phyloP scores from a whole-genome alignment of 139 green algal species.

The Edaphochlamys debaryana region DNA sequence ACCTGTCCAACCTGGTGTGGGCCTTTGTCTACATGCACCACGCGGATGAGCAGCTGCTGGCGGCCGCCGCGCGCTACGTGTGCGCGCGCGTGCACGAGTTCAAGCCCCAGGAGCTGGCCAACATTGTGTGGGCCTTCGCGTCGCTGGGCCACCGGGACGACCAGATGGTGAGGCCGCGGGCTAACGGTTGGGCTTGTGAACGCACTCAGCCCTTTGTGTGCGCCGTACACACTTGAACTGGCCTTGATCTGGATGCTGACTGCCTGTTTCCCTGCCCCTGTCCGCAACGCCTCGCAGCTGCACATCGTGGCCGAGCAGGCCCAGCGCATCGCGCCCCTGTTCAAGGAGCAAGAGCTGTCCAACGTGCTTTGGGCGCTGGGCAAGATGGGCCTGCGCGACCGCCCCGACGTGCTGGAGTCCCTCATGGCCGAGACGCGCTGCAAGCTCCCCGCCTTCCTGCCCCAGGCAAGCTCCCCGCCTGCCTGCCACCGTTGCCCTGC shows the following conservation, averaged over 20 bases:
- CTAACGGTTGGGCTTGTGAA: too few species aligned
- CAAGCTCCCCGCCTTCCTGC: conserved; percentile 62
- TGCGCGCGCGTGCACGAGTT: conserved; percentile 48
- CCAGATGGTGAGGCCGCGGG: conserved; percentile 48
- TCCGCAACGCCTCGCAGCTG: too few species aligned
- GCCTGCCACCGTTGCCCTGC: too few species aligned
- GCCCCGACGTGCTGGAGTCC: conserved; percentile 35
- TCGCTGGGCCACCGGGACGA: conserved; percentile 55
- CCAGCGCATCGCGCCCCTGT: conserved; percentile 43
- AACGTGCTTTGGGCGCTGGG: conserved; percentile 71
- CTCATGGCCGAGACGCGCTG: conserved; percentile 51
- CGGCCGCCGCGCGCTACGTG: conserved; percentile 39
- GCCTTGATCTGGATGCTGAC: too few species aligned
- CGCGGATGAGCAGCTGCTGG: conserved; percentile 57
- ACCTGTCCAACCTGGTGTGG: conserved; percentile 73
- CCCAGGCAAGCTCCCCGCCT: conserved; percentile 41
- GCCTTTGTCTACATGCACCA: conserved; percentile 73
- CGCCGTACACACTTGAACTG: too few species aligned
- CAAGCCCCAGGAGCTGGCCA: conserved; percentile 77
- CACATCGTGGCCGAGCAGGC: conserved; percentile 31
- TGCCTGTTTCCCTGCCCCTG: too few species aligned
- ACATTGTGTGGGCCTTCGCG: conserved; percentile 71
- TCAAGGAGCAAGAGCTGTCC: conserved; percentile 76
- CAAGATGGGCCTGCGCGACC: conserved; percentile 44
- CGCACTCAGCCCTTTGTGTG: too few species aligned